phyloP scores from a whole-genome alignment of 345 rosid species.

The Schrenkiella parvula region DNA sequence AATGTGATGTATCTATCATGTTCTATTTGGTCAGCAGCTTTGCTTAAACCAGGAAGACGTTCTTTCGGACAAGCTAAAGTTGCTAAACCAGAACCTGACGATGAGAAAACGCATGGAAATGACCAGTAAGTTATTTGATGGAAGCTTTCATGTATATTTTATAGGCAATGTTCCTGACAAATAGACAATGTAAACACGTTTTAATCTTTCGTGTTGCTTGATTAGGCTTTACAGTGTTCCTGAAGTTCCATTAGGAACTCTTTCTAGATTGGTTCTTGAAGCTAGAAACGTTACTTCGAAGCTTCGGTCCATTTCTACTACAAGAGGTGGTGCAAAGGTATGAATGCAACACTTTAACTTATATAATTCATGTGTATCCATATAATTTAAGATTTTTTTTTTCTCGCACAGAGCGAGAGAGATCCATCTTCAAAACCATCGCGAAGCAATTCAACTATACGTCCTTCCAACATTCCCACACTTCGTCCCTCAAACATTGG shows the following conservation, averaged over 20 bases:
- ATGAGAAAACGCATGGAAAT: slow-evolving; percentile 15
- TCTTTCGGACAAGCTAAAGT: slow-evolving; percentile 18
- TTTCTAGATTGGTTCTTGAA: slow-evolving; percentile 29
- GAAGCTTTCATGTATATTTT: background rate
- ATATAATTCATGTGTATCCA: background rate
- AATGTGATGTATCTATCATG: background rate
- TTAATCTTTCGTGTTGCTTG: background rate
- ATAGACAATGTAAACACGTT: background rate
- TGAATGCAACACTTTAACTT: background rate
- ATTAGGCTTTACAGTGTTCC: slow-evolving; percentile 7
- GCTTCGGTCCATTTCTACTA: slow-evolving; percentile 20
- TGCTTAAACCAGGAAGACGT: slow-evolving; percentile 10
- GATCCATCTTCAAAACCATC: slow-evolving; percentile 24
- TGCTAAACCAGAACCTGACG: slow-evolving; percentile 11
- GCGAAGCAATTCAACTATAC: slow-evolving; percentile 24
- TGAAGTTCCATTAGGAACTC: slow-evolving; percentile 27
- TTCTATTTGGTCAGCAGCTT: slow-evolving; percentile 2
- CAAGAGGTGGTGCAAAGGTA: slow-evolving; percentile 13
- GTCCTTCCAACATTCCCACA: slow-evolving; percentile 17
- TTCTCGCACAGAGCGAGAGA: background rate
- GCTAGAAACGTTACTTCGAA: slow-evolving; percentile 24
- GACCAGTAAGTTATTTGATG: slow-evolving; percentile 16
- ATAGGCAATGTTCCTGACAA: background rate
- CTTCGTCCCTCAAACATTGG: background rate
- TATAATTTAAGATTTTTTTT: background rate